Conservation (phyloP, 192 early-diverging fungal species). For the Coemansia sp. region DNA sequence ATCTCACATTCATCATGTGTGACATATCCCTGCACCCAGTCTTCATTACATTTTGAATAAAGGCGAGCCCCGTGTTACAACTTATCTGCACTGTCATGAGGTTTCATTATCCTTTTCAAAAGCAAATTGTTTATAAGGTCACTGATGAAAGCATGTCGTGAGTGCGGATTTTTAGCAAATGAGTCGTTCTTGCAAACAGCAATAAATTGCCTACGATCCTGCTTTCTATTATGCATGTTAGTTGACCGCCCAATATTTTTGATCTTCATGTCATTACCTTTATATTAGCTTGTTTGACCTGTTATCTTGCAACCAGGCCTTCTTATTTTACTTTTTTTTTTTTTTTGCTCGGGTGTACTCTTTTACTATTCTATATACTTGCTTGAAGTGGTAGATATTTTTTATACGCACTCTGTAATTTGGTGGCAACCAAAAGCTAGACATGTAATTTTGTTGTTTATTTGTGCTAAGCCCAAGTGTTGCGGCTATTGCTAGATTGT, state of each 20-base stretch:
- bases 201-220: neutral
- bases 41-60: constrained; percentile 14
- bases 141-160: neutral
- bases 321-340: neutral
- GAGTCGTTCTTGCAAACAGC: neutral
- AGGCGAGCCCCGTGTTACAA: constrained; percentile 6
- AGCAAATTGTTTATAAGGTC: neutral
- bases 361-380: neutral
- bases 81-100: constrained; percentile 10
- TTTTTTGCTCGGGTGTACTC: neutral
- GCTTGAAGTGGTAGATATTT: neutral
- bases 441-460: neutral
- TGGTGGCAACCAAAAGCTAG: neutral
- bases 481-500: neutral
- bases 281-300: neutral
- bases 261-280: neutral
- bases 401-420: neutral
- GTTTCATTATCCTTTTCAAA: constrained; percentile 3
- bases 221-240: neutral
- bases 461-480: neutral
- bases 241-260: neutral
- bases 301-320: neutral
- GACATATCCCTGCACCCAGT: constrained; percentile 10
- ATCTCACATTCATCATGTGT: neutral
- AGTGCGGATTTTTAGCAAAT: neutral